Percentiles rank a stretch among this genome's conserved stretches.
phyloP scores from a whole-genome alignment of 2,329 filamentous ascomycete species.

The Raffaelea deltoideospora region DNA sequence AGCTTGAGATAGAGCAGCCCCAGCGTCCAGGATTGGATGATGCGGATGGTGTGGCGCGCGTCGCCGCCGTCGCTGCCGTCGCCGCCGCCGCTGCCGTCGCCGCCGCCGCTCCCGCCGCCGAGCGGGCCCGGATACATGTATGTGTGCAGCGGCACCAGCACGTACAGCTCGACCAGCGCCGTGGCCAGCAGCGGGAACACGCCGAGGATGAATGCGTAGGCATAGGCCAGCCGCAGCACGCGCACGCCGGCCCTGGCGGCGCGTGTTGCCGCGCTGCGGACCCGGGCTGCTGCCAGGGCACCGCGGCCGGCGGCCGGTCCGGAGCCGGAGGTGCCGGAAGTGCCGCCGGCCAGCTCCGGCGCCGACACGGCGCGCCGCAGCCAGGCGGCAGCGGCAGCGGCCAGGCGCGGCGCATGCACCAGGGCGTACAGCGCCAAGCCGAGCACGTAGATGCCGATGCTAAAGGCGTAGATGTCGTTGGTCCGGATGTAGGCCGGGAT shows the following conservation, averaged over 20 bases:
- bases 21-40: conserved; percentile 89
- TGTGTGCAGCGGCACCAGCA: conserved; percentile 75
- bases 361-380: conserved; percentile 9
- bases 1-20: conserved; percentile 84
- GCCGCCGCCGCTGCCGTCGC: conserved; percentile 13
- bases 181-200: conserved; percentile 70
- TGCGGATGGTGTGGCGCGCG: conserved; percentile 55
- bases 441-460: conserved; percentile 71
- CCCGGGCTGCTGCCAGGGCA: conserved; percentile 12
- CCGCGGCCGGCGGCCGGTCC: too few species aligned
- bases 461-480: conserved; percentile 96
- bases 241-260: conserved; percentile 16
- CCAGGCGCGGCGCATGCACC: conserved; percentile 32
- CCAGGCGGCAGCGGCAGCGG: conserved; percentile 18
- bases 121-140: conserved; percentile 36
- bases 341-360: too few species aligned
- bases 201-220: conserved; percentile 60
- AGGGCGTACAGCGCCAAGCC: conserved; percentile 50
- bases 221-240: conserved; percentile 46
- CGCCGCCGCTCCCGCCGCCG: conserved; percentile 3
- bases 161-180: conserved; percentile 70
- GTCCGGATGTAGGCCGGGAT: conserved; percentile 59
- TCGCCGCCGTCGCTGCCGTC: conserved; percentile 15
- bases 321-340: too few species aligned
- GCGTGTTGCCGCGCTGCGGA: conserved; percentile 16